Conservation (phyloP, 2,329 filamentous ascomycete species). For the Dactylellina parvicollis region DNA sequence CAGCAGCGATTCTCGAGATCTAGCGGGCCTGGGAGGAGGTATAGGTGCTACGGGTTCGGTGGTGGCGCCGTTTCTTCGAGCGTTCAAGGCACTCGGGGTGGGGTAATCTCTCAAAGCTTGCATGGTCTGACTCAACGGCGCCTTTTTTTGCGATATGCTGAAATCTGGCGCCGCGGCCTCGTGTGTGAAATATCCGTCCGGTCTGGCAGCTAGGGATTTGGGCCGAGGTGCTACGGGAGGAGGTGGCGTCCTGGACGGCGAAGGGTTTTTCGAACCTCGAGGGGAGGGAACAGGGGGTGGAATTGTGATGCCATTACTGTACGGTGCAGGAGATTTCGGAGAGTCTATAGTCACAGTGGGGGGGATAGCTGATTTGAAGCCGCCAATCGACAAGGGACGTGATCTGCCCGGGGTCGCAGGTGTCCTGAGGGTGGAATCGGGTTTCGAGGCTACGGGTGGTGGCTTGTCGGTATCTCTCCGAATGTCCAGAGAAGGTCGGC, state of each 20-base stretch:
- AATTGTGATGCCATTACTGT: constrained; percentile 11
- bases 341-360: constrained; percentile 57
- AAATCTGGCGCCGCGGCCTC: constrained; percentile 33
- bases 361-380: constrained; percentile 47
- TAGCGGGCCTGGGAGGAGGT: constrained; percentile 47
- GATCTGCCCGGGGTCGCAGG: constrained; percentile 28
- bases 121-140: constrained; percentile 48
- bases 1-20: constrained; percentile 45
- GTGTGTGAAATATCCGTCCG: constrained; percentile 34
- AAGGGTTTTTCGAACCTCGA: constrained; percentile 43
- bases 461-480: constrained; percentile 55
- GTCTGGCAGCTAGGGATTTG: constrained; percentile 48
- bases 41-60: constrained; percentile 24
- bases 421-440: constrained; percentile 30
- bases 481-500: constrained; percentile 55
- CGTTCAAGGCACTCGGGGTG: constrained; percentile 42
- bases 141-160: constrained; percentile 50
- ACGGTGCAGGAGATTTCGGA: constrained; percentile 55
- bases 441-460: constrained; percentile 29
- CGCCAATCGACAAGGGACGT: constrained; percentile 36
- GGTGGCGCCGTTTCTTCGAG: constrained; percentile 30
- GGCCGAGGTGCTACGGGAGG: constrained; percentile 55
- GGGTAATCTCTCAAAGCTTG: constrained; percentile 52
- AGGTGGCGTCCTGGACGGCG: constrained; percentile 53
- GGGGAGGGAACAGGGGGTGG: constrained; percentile 42